These are phyloP conservation scores for Botrytis elliptica DNA, from an alignment of 2,329 filamentous ascomycete genomes.

Conservation along the genomic window DNA sequence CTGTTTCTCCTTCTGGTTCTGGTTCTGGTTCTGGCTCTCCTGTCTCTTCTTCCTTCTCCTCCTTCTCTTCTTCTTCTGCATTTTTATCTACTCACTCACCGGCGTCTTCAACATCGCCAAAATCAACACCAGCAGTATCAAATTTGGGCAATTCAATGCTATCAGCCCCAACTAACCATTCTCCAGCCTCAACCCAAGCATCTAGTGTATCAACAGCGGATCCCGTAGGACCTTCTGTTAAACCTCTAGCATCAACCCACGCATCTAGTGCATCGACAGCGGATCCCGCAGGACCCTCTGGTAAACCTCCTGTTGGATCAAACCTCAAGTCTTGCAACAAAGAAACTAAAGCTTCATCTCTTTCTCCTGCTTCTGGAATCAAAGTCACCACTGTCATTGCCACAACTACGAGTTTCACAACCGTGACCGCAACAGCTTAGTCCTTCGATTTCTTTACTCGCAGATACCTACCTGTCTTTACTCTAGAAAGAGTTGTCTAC, in stretches of 20 bases:
- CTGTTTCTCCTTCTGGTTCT: not conserved
- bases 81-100: not conserved
- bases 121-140: not conserved
- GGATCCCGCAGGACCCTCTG: not conserved
- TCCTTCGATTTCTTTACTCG: not conserved
- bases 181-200: not conserved
- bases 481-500: slow-evolving; percentile 1
- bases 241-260: not conserved
- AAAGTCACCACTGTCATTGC: not conserved
- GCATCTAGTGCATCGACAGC: not conserved
- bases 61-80: not conserved
- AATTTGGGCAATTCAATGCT: not conserved
- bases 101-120: not conserved
- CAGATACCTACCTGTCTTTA: not conserved
- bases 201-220: not conserved
- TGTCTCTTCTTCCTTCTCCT: too few species aligned
- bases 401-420: not conserved
- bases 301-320: not conserved
- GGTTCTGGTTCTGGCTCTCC: too few species aligned
- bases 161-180: not conserved
- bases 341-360: not conserved
- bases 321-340: not conserved
- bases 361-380: not conserved
- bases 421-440: not conserved
- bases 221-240: not conserved